Conservation (phyloP, 192 early-diverging fungal genomes). For the Chytriomyces confervae region DNA sequence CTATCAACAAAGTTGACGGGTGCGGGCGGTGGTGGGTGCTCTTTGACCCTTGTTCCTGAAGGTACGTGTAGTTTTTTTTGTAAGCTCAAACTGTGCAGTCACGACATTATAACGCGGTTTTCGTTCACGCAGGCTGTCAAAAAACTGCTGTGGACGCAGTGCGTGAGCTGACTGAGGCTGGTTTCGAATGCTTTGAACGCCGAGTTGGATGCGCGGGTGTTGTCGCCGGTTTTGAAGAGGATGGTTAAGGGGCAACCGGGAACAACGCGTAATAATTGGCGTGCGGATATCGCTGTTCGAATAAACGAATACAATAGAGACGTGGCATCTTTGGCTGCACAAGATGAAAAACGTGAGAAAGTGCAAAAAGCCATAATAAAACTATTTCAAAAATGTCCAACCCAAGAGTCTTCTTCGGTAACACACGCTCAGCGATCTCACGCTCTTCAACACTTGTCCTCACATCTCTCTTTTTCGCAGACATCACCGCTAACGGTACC, state of each 20-base stretch:
- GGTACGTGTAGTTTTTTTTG: slow-evolving; percentile 16
- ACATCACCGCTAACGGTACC: slow-evolving; percentile 60
- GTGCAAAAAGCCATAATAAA: neutral
- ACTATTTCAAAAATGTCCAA: neutral
- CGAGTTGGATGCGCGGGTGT: slow-evolving; percentile 57
- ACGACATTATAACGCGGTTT: neutral
- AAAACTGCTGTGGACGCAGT: slow-evolving; percentile 45
- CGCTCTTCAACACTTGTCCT: neutral
- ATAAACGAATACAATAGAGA: no score
- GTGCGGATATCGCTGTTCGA: no score
- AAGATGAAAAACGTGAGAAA: no score
- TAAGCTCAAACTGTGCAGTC: neutral
- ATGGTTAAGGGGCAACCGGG: no score
- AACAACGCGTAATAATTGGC: no score
- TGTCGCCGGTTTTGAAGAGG: neutral
- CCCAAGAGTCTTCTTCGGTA: neutral
- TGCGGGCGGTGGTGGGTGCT: slow-evolving; percentile 97
- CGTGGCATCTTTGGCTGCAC: no score
- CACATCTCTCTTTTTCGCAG: slow-evolving; percentile 69
- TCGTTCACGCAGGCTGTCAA: slow-evolving; percentile 25
- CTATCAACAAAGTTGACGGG: slow-evolving; percentile 92
- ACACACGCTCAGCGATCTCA: neutral
- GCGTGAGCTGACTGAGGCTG: slow-evolving; percentile 57
- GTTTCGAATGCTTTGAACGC: slow-evolving; percentile 76
- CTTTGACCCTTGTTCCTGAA: slow-evolving; percentile 64